These are phyloP conservation scores for Dothideomycetes sp. DNA, from an alignment of 2,329 filamentous ascomycete genomes.

Conservation along the genomic window DNA sequence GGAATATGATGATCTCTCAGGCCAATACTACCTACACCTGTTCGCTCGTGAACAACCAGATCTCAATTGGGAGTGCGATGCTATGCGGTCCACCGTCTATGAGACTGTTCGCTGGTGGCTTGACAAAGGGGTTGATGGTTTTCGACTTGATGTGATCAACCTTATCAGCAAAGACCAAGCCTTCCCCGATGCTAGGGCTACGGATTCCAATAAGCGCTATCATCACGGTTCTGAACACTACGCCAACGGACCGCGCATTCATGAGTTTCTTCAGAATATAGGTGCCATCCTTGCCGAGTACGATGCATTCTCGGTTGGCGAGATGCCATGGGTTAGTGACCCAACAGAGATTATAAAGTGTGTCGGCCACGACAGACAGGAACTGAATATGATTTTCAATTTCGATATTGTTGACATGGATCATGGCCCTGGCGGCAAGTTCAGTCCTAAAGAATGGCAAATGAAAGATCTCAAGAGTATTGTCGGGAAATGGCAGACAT, in stretches of 20 bases:
- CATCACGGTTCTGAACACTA: conserved; percentile 12
- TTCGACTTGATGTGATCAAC: conserved; percentile 21
- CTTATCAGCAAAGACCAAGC: conserved; percentile 12
- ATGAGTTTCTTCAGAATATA: conserved; percentile 38
- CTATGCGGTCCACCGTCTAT: conserved; percentile 59
- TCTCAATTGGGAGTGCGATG: conserved; percentile 69
- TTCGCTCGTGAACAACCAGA: conserved; percentile 70
- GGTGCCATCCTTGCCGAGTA: conserved; percentile 37
- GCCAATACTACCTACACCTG: conserved; percentile 66
- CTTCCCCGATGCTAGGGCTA: conserved; percentile 13
- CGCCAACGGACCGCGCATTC: conserved; percentile 29
- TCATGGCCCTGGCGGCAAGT: conserved; percentile 37
- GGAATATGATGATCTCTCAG: conserved; percentile 60
- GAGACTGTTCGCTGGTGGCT: conserved; percentile 61
- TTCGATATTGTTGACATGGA: conserved; percentile 52
- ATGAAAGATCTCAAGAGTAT: conserved; percentile 45
- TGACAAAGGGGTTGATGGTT: conserved; percentile 49
- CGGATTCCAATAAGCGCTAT: background rate
- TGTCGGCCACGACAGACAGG: conserved; percentile 43
- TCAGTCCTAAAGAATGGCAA: conserved; percentile 31
- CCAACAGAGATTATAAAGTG: conserved; percentile 40
- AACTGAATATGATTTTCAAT: conserved; percentile 62
- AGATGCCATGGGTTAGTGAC: conserved; percentile 40
- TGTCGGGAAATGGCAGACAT: conserved; percentile 48
- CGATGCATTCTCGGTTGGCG: conserved; percentile 40